Evolutionary conservation across 257 asterid genomes (phyloP), one percentile per base, ranked within the genome.

Genomic region (Fraxinus excelsior): DNA sequence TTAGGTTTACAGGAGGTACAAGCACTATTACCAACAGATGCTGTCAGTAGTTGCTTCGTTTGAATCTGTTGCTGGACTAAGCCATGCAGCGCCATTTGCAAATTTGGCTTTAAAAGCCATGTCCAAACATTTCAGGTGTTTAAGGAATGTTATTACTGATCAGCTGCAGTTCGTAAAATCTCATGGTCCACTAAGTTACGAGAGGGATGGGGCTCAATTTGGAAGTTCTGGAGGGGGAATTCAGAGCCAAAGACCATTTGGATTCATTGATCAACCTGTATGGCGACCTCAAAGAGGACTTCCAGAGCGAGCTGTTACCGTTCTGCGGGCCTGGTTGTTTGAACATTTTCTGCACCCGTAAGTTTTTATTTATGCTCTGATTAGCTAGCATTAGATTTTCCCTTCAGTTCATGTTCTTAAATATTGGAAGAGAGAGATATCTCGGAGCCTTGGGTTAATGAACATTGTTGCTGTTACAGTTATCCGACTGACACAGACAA

Each of bases 261-360:
- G 95, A 37, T 82, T 84, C 19, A 65, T 71, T 14, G 90, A 88
- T 53, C 97, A 88, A 65, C 98, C 98, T 18, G 92, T 93, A 34
- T 96, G 99, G 99, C 90, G 99, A 3, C 99, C 99, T 2, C 99
- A 96, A 81, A 78, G 99, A 82, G 99, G 99, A 3, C 97, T 96
- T 8, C 99, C 99, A 0, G 99, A 96, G 79, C 97, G 94, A 25
- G 99, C 99, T 75, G 99, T 96, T 2, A 82, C 94, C 5, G 97
- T 96, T 46, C 97, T 96, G 10, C 91, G 97, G 3, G 90, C 98
- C 14, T 96, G 99, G 99, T 58, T 96, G 78, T 96, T 93, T 56
- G 99, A 93, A 51, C 99, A 96, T 79, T 96, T 96, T 73, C 82
- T 96, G 25, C 99, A 96, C 84, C 99, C 99, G 99, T 96, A 87